Evolutionary conservation across 2,329 filamentous ascomycete genomes (phyloP), one percentile per base, ranked within the genome.

Genomic region (Cladosporium colombiae): DNA sequence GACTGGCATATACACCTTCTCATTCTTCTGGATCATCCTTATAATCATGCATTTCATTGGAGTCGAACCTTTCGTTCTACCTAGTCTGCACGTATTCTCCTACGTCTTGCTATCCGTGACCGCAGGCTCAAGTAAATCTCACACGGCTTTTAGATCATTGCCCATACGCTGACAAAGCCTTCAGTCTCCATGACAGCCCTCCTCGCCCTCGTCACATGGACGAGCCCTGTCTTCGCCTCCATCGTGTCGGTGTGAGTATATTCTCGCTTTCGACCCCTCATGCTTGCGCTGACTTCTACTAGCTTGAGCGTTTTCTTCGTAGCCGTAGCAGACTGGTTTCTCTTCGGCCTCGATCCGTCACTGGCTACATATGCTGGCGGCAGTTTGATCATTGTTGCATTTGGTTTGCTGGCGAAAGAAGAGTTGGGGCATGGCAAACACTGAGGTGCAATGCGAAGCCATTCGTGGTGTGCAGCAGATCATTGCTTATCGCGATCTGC

Each of bases 171-270:
- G 23, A 56, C 60, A 31, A 62, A 3, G 2, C 7, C 62, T 11
- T 13, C 60, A 74, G 70, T 73, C 6, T 71, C 73, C 16, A 74
- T 76, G 27, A 76, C 72, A 14, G 56, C 74, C 13, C 69, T 76
- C 6, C 71, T 71, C 29, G 68, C 75, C 1, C 69, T 76, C 18
- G 74, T 76, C 10, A 73, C 75, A 53, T 76, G 74, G 74, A 76
- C 74, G 5, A 74, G 72, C 60, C 74, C 74, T 4, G 71, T 76
- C 37, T 76, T 76, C 57, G 74, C 72, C 16, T 72, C 69, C 11
- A 74, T 76, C 67, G 73, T 73, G n/a, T 76, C 75, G 29, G 73
- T 76, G 65, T 71, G 58, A 67, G 70, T 68, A 10, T 5, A 5
- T 29, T 29, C 27, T 29, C 27, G 27, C 10, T 5, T 18, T 23